These are phyloP conservation scores for Larix sibirica DNA, from an alignment of 83 land plant genomes.

Conservation along the genomic window DNA sequence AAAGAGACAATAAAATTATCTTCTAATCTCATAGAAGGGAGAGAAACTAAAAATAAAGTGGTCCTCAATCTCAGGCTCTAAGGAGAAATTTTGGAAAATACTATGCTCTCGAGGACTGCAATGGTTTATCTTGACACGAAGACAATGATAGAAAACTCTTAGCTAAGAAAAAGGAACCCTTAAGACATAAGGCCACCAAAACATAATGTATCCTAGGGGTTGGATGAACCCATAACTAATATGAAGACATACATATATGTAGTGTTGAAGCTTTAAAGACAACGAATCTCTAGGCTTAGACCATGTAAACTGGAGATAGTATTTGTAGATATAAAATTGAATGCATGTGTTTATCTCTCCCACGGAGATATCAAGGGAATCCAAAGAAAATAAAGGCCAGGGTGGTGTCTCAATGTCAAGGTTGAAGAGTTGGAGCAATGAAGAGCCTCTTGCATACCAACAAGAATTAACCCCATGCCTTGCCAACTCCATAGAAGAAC, in stretches of 20 bases:
- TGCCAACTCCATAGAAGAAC: neutral
- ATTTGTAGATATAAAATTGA: too few relatives aligned
- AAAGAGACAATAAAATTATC: neutral
- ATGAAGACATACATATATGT: too few relatives aligned
- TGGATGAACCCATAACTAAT: too few relatives aligned
- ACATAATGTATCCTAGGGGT: too few relatives aligned
- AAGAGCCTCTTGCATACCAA: neutral
- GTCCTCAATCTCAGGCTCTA: neutral
- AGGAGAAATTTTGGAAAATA: neutral
- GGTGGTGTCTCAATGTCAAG: too few relatives aligned
- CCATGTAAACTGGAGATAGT: too few relatives aligned
- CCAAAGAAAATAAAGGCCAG: too few relatives aligned
- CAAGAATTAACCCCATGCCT: neutral
- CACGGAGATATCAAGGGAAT: too few relatives aligned
- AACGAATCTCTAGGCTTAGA: too few relatives aligned
- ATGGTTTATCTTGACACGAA: neutral
- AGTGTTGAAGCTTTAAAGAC: too few relatives aligned
- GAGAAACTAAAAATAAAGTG: neutral
- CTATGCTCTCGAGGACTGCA: neutral
- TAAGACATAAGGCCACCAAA: neutral
- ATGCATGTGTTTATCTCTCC: too few relatives aligned
- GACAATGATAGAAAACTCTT: neutral
- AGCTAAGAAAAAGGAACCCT: neutral
- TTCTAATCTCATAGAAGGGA: neutral
- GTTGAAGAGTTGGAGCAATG: too few relatives aligned